phyloP scores from a whole-genome alignment of 371 early-diverging fungal species.

The Modicella reniformis region DNA sequence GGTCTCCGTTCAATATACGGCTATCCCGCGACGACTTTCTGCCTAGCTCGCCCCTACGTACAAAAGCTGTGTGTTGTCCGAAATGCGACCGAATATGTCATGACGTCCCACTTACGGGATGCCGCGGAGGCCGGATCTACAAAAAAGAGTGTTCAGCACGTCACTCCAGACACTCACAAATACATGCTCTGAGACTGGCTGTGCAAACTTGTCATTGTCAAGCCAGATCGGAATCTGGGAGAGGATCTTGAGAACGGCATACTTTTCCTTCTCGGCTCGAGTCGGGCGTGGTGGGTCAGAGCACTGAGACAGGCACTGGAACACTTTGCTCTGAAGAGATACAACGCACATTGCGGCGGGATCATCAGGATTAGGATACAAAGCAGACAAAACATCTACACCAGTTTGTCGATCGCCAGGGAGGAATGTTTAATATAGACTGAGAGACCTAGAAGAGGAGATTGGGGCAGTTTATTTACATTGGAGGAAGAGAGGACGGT shows the following conservation, averaged over 20 bases:
- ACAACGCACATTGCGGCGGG: constrained; percentile 17
- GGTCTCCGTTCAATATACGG: constrained; percentile 16
- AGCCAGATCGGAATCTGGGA: constrained; percentile 18
- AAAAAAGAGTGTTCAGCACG: constrained; percentile 18
- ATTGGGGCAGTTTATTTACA: too few relatives aligned
- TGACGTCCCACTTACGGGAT: constrained; percentile 30
- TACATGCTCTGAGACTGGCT: constrained; percentile 25
- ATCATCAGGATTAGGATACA: constrained; percentile 25
- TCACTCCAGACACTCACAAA: constrained; percentile 26
- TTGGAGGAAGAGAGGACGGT: too few relatives aligned
- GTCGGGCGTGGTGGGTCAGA: constrained; percentile 1
- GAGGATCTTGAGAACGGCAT: constrained; percentile 14
- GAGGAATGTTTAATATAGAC: too few relatives aligned
- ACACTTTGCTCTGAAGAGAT: constrained; percentile 19
- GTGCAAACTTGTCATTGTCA: constrained; percentile 16
- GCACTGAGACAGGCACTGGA: constrained; percentile 14
- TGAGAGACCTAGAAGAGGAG: too few relatives aligned
- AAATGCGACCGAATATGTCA: constrained; percentile 7
- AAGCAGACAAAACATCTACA: too few relatives aligned
- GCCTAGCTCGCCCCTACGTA: constrained; percentile 26
- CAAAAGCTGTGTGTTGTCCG: background rate
- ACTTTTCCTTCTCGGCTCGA: constrained; percentile 15
- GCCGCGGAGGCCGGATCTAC: constrained; percentile 10
- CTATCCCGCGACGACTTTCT: constrained; percentile 20
- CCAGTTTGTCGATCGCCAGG: too few relatives aligned